Base-by-base conservation (phyloP, 2,329 filamentous ascomycete species). In the Colletotrichum sidae region DNA sequence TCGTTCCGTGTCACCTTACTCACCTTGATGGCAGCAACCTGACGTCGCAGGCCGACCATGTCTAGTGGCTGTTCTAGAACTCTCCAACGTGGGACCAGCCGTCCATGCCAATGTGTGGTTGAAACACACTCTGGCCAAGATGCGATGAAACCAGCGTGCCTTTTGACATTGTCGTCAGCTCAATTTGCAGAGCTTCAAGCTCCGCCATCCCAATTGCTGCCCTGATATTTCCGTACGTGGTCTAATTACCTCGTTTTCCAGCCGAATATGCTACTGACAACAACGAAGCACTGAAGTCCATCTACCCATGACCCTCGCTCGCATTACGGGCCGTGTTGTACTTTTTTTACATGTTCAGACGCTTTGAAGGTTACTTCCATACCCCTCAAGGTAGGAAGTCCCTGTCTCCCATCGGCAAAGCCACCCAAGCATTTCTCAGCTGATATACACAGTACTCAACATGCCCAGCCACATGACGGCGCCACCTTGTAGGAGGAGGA, bases 141-240 rank as follows among this genome's bases (percentile, higher is more conserved):
- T 61, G 17, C 58, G 52, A 56, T 61, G 58, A 61, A 61, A 61
- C 58, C 58, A 49, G 52, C 25, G 15, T 15, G 42, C 37, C 17
- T 25, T 61, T 52, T 55, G 52, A 56, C 51, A 49, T 38, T 12
- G 37, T 42, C 15, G 44, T 17, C 49, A 35, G 25, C 42, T 39
- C 15, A 8, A 10, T n/a, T 11, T 6, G 46, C 46, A 25, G 34
- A 54, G 34, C 35, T 56, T 8, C n/a, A 2, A 42, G 12, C 45
- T 45, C 38, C 38, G 44, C 50, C 51, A 34, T 55, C 8, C 35
- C 41, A 17, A 55, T 9, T 9, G 35, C 42, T 11, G 38, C 25
- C 25, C 4, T 25, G 25, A 1, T 25, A 5, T 25, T 25, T 25
- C 25, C 25, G 25, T 25, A 25, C 4, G 25, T 41, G 38, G 13